Base-by-base conservation (phyloP, 768 basidiomycete species). In the Xanthoconium stramineum region DNA sequence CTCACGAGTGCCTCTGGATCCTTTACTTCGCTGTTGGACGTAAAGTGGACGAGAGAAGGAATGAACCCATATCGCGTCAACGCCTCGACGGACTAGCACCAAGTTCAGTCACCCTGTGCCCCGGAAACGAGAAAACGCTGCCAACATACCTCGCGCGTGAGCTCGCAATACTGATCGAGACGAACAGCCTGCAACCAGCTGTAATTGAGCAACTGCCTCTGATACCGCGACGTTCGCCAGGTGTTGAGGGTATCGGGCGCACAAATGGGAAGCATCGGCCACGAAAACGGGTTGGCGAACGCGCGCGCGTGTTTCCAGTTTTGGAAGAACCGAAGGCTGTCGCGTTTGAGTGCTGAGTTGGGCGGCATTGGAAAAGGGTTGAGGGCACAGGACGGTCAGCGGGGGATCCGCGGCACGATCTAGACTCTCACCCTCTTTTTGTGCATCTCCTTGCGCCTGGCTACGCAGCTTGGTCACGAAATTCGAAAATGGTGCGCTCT, bases 281-380 rank as follows among this genome's bases (percentile, higher is more conserved):
- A 71, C 10, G 60, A 64, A 54, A 71, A 73, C 0, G 70, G 70
- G 35, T 68, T 72, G 1, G 71, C 65, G 15, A 73, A 72, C 40
- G 72, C 54, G 14, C 70, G 64, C 3, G 70, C 60, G 3, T 61
- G 67, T 44, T 71, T 71, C 70, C 70, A 71, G 36, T 54, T 50
- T 37, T 71, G 70, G 58, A 71, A 71, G 56, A 72, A 71, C 11
- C 57, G 65, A 17, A 71, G 33, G 37, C 53, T 60, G 11, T 64
- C 61, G 1, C 56, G 69, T 30, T 61, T 65, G 49, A 44, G 35
- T 11, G 58, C 67, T 69, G 29, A 3, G 8, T 7, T 33, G 35
- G 11, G 43, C 12, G 51, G 20, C 13, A 15, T 8, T 5, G 45
- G 17, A 24, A 12, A 12, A 11, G 33, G 33, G 11, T 33, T n/a